Base-by-base conservation (phyloP, 306 rosid species). In the Castanea mollissima region DNA sequence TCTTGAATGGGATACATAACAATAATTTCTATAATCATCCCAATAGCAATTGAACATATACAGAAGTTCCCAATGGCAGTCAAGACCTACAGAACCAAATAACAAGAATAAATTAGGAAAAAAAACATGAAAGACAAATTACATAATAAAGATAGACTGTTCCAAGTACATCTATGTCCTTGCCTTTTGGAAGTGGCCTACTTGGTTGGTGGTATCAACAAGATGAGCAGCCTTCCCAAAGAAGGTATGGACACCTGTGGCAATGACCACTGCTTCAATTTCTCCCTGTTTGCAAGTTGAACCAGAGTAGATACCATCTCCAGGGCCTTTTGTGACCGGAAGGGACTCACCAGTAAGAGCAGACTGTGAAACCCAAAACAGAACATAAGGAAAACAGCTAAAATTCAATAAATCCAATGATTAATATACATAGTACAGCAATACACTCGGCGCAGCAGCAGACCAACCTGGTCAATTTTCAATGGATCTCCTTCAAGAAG, bases 241-340 rank as follows among this genome's bases (percentile, higher is more conserved):
- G 89, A 95, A 95, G 49, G 99, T 92, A 78, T 95, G 99, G 35
- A 95, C 99, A 34, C 99, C 99, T 1, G 99, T 95, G 74, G 98
- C 99, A 76, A 95, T 95, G 83, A 92, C 98, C 76, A 95, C 92
- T 32, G 97, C 98, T 82, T 95, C 99, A 80, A 95, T 86, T 90
- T 95, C 99, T 84, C 99, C 99, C 81, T 95, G 99, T 73, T 95
- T 95, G 88, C 99, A 95, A 71, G 99, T 95, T 20, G 99, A 95
- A 83, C 99, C 99, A 59, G 99, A 95, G 71, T 95, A 95, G 19
- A 95, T 92, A 18, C 99, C 99, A 74, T 95, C 99, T 13, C 99
- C 98, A 1, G 99, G 97, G 69, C 98, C 97, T 85, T 95, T 95
- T 6, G 99, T 95, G 85, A 92, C 99, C 0, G 99, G 98, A 71